Conservation (phyloP, 768 basidiomycete genomes). For the Cyclocybe aegerita region DNA sequence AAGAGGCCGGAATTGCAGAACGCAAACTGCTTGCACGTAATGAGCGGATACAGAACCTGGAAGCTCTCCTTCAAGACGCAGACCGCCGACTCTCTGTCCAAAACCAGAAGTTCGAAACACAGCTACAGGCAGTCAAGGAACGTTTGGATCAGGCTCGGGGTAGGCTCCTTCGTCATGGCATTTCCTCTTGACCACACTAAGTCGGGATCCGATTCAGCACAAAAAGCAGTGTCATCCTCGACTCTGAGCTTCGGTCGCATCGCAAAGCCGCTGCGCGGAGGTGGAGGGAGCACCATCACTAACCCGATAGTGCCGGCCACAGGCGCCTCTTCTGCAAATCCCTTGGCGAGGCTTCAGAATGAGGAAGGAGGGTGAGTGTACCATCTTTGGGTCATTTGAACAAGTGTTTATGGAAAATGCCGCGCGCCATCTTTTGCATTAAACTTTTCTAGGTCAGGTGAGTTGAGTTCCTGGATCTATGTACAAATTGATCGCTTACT, state of each 20-base stretch:
- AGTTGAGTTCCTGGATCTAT: conserved; percentile 25
- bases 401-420: conserved; percentile 9
- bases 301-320: conserved; percentile 39
- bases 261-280: conserved; percentile 94
- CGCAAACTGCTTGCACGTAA: conserved; percentile 95
- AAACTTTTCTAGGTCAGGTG: conserved; percentile 33
- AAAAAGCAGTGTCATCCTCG: conserved; percentile 72
- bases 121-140: conserved; percentile 89
- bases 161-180: conserved; percentile 35
- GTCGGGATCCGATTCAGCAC: conserved; percentile 45
- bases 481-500: conserved; percentile 14
- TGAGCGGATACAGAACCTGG: conserved; percentile 96
- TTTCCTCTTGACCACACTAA: background rate
- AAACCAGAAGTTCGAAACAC: conserved; percentile 94
- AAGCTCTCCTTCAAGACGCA: conserved; percentile 88
- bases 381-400: conserved; percentile 9
- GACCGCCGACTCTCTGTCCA: conserved; percentile 90
- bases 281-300: conserved; percentile 64
- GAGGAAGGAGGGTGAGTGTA: conserved; percentile 70
- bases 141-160: conserved; percentile 91
- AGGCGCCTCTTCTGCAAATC: conserved; percentile 54
- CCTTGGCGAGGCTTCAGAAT: conserved; percentile 73
- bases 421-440: conserved; percentile 9
- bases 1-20: conserved; percentile 95
- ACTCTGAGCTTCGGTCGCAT: conserved; percentile 89